A percentile compares a stretch with the other conserved stretches of the same genome.
Evolutionary conservation across 2,329 filamentous ascomycete species (phyloP).

Genomic region (Juglanconis sp.): DNA sequence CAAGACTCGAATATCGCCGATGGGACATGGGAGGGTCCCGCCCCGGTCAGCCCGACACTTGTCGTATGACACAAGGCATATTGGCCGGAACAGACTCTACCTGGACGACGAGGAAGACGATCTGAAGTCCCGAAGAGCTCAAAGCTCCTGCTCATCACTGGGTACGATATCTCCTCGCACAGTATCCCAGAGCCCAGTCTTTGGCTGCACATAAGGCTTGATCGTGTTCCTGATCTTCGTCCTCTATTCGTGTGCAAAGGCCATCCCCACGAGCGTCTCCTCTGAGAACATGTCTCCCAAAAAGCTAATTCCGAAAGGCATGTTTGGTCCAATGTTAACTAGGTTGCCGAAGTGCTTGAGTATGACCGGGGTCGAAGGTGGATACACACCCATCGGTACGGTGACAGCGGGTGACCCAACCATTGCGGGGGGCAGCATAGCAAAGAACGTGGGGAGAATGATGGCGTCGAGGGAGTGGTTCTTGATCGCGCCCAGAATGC

Average conservation of each 20-base stretch:
- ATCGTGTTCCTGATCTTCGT: constrained; percentile 30
- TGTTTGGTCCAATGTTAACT: constrained; percentile 48
- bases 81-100: too few relatives aligned
- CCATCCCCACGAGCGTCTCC: constrained; percentile 58
- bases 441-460: constrained; percentile 49
- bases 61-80: too few relatives aligned
- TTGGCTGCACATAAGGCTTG: constrained; percentile 23
- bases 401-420: not conserved
- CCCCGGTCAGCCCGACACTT: too few relatives aligned
- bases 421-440: too few relatives aligned
- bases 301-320: constrained; percentile 52
- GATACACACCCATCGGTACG: constrained; percentile 56
- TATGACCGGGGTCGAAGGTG: constrained; percentile 42
- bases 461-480: constrained; percentile 59
- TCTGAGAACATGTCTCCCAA: constrained; percentile 60
- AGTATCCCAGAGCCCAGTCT: too few relatives aligned
- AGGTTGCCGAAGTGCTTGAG: constrained; percentile 47
- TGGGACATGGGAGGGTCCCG: too few relatives aligned
- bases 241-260: constrained; percentile 66
- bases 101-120: too few relatives aligned
- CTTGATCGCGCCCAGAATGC: constrained; percentile 56
- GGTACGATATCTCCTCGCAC: too few relatives aligned
- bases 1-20: too few relatives aligned
- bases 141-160: too few relatives aligned
- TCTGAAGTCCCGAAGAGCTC: too few relatives aligned